These are phyloP conservation scores for Arctium lappa DNA, from an alignment of 129 eudicot species.

Conservation along the genomic window DNA sequence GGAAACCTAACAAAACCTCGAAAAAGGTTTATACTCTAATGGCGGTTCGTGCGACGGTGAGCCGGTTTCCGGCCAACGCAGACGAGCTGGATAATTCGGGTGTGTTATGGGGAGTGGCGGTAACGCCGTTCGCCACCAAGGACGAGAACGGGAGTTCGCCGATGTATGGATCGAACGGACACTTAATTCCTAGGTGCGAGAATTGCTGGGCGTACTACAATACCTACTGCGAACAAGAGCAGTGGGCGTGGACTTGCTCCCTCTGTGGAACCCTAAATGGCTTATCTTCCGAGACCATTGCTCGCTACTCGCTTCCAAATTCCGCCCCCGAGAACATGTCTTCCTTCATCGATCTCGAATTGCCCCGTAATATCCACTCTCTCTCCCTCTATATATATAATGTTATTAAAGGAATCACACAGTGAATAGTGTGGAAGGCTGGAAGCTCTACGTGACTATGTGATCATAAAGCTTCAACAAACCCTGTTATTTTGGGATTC, in stretches of 20 bases:
- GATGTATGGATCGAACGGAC: constrained; percentile 82
- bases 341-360: constrained; percentile 83
- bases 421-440: too few relatives aligned
- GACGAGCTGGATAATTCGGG: constrained; percentile 72
- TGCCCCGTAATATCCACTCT: constrained; percentile 54
- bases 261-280: constrained; percentile 91
- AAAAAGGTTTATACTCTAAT: constrained; percentile 16
- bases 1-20: background rate
- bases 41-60: constrained; percentile 78
- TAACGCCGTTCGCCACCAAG: constrained; percentile 70
- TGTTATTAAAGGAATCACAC: too few relatives aligned
- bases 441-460: too few relatives aligned
- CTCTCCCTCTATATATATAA: background rate
- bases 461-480: too few relatives aligned
- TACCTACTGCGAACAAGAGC: constrained; percentile 87
- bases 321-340: constrained; percentile 64
- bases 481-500: too few relatives aligned
- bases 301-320: constrained; percentile 52
- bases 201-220: constrained; percentile 96
- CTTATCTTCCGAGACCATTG: constrained; percentile 44
- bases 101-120: constrained; percentile 79
- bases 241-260: constrained; percentile 85
- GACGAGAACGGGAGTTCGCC: constrained; percentile 92
- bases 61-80: constrained; percentile 66
- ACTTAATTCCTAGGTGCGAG: constrained; percentile 83